A percentile compares a stretch with the other conserved stretches of the same genome.
Evolutionary conservation across 140 eudicot genomes (phyloP).

Genomic region (Bidens hawaiensis): DNA sequence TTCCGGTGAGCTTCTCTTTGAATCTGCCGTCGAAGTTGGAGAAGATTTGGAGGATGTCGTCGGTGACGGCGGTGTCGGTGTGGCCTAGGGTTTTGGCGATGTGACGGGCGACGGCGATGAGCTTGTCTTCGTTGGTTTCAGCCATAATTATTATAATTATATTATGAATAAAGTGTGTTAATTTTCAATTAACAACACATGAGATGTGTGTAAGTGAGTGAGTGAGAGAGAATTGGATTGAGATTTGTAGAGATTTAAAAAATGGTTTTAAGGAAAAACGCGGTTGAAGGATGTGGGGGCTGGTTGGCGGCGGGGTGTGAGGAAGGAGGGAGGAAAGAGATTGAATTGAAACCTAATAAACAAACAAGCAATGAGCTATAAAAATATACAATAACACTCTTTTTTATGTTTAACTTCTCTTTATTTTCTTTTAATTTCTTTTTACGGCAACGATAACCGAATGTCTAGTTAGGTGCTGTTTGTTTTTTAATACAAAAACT

Average conservation of each 20-base stretch:
- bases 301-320: background rate
- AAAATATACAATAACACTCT: too few relatives aligned
- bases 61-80: slow-evolving; percentile 64
- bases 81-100: slow-evolving; percentile 86
- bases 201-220: background rate
- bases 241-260: background rate
- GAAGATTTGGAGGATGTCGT: slow-evolving; percentile 82
- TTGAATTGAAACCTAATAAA: background rate
- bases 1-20: slow-evolving; percentile 60
- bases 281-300: slow-evolving; percentile 20
- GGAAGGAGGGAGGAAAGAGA: slow-evolving; percentile 29
- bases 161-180: background rate
- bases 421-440: background rate
- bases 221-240: background rate
- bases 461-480: too few relatives aligned
- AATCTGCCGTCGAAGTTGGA: slow-evolving; percentile 81
- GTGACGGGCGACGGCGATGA: slow-evolving; percentile 90
- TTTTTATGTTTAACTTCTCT: too few relatives aligned
- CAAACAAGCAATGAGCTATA: too few relatives aligned
- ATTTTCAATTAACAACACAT: too few relatives aligned
- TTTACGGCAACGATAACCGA: too few relatives aligned
- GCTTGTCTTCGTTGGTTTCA: slow-evolving; percentile 83
- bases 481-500: too few relatives aligned
- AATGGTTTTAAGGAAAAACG: slow-evolving; percentile 12
- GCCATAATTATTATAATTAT: slow-evolving; percentile 32